Evolutionary conservation across 2,329 filamentous ascomycete species (phyloP).

Genomic region (Cladosporium colombiae): DNA sequence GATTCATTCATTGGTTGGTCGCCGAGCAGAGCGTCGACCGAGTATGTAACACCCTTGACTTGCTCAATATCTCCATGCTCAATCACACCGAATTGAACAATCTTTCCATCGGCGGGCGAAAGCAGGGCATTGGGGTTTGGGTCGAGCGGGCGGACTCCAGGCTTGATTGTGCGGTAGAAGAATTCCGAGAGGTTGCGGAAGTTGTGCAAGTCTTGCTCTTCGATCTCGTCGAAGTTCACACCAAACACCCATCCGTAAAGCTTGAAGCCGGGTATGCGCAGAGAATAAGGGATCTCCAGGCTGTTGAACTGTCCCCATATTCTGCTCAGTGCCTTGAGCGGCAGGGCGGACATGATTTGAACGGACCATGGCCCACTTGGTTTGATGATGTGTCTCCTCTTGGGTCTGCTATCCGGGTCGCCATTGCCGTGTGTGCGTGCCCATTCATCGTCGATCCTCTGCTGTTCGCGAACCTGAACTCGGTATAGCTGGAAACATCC

Average conservation of each 20-base stretch:
- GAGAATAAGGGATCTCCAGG: constrained; percentile 80
- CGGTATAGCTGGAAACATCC: constrained; percentile 84
- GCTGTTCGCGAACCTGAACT: constrained; percentile 57
- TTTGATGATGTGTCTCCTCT: constrained; percentile 63
- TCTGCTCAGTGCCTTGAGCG: constrained; percentile 84
- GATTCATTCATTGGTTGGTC: constrained; percentile 49
- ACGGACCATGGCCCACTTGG: constrained; percentile 91
- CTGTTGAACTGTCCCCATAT: constrained; percentile 93
- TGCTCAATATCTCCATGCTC: constrained; percentile 95
- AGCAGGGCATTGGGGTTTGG: constrained; percentile 76
- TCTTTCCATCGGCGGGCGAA: constrained; percentile 84
- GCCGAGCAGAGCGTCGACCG: constrained; percentile 86
- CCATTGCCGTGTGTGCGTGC: constrained; percentile 28
- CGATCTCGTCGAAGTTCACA: constrained; percentile 85
- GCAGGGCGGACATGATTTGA: constrained; percentile 88
- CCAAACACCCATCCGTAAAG: constrained; percentile 89
- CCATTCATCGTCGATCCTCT: constrained; percentile 46
- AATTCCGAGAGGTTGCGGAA: constrained; percentile 95
- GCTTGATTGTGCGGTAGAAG: constrained; percentile 94
- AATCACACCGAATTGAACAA: constrained; percentile 90
- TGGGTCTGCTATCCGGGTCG: constrained; percentile 51
- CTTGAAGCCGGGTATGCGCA: constrained; percentile 86
- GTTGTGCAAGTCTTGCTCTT: constrained; percentile 78
- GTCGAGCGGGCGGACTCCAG: constrained; percentile 81
- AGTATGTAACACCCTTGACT: constrained; percentile 98